These are phyloP conservation scores for Taxawa tesnikishii DNA, from an alignment of 2,329 filamentous ascomycete genomes.

Conservation along the genomic window DNA sequence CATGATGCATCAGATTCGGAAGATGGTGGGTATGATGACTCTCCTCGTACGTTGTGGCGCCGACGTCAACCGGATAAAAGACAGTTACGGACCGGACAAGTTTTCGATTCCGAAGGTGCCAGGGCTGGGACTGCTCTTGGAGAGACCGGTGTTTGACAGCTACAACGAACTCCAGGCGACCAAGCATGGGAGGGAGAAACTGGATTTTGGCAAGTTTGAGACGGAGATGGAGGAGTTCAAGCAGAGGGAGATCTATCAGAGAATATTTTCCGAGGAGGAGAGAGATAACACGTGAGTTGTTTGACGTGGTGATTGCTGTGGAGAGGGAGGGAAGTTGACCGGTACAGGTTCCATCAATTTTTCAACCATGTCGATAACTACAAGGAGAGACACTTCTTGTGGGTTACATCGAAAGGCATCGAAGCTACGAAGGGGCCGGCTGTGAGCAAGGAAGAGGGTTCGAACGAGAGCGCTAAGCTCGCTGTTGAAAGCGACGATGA, in stretches of 20 bases:
- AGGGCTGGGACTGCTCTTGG: constrained; percentile 73
- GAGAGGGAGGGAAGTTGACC: not conserved
- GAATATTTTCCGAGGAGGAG: constrained; percentile 85
- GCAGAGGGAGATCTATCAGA: constrained; percentile 77
- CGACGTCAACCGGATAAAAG: constrained; percentile 54
- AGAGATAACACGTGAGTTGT: constrained; percentile 69
- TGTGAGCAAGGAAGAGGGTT: not conserved
- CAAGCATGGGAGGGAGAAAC: constrained; percentile 50
- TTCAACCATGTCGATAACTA: constrained; percentile 40
- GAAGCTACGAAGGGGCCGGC: constrained; percentile 24
- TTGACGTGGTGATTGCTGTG: not conserved
- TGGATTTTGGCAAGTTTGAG: constrained; percentile 70
- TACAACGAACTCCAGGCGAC: constrained; percentile 67
- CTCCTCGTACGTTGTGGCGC: constrained; percentile 75
- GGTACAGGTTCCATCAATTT: constrained; percentile 30
- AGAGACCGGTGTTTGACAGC: constrained; percentile 78
- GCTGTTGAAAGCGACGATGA: constrained; percentile 1
- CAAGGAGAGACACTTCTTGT: constrained; percentile 35
- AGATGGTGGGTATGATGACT: constrained; percentile 92
- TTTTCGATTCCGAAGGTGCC: constrained; percentile 92
- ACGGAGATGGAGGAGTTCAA: constrained; percentile 80
- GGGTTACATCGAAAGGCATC: constrained; percentile 35
- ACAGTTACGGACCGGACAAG: constrained; percentile 59
- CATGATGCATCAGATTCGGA: constrained; percentile 99
- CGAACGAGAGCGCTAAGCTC: not conserved